Evolutionary conservation across 75 land plant species (phyloP).

Genomic region (Selaginella moellendorffii): DNA sequence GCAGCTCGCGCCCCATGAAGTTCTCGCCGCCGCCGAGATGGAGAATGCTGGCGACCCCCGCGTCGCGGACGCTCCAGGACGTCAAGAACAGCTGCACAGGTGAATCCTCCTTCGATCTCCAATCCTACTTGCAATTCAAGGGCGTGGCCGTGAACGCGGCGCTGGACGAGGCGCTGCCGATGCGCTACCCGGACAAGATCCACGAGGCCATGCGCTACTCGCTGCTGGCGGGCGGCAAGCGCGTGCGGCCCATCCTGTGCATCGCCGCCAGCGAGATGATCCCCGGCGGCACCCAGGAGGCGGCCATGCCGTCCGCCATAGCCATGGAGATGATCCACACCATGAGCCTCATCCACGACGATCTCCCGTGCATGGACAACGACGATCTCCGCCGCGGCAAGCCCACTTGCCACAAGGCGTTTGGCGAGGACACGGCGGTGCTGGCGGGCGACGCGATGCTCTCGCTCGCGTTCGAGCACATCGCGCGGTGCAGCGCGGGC

Average conservation of each 20-base stretch:
- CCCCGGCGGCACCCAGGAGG: constrained; percentile 34
- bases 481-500: constrained; percentile 18
- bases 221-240: constrained; percentile 64
- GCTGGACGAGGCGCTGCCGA: constrained; percentile 35
- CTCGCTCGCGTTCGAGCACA: constrained; percentile 41
- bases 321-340: constrained; percentile 57
- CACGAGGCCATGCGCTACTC: constrained; percentile 63
- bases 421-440: constrained; percentile 38
- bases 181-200: constrained; percentile 32
- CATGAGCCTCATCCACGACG: constrained; percentile 37
- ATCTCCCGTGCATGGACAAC: constrained; percentile 61
- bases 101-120: background rate
- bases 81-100: no score
- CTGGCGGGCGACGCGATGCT: constrained; percentile 42
- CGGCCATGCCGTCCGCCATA: constrained; percentile 43
- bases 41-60: no score
- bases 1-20: no score
- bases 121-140: background rate
- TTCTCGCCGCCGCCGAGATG: no score
- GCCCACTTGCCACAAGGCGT: constrained; percentile 21
- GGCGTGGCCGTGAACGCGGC: constrained; percentile 27
- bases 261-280: constrained; percentile 52
- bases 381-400: constrained; percentile 38
- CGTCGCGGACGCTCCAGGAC: no score
- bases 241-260: constrained; percentile 58